A percentile compares a stretch with the other conserved stretches of the same genome.
phyloP scores from a whole-genome alignment of 176 grass and related monocot genomes.

The Thalia dealbata region DNA sequence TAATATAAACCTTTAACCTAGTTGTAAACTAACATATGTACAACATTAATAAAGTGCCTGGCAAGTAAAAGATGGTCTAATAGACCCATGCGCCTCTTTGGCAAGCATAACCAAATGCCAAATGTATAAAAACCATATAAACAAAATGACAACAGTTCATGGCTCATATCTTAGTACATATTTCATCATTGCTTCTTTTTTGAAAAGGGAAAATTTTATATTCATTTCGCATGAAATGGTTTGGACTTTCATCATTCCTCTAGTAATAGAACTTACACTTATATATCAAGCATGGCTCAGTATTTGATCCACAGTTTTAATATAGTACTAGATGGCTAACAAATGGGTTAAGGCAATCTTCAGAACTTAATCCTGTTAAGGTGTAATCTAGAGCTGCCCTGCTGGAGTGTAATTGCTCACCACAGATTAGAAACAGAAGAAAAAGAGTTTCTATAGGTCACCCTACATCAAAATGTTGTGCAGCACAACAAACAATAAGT shows the following conservation, averaged over 20 bases:
- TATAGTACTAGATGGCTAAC: background rate
- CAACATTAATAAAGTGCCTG: background rate
- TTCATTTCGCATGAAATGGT: too few species aligned
- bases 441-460: too few species aligned
- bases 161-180: background rate
- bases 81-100: background rate
- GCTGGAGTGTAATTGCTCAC: background rate
- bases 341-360: background rate
- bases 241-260: background rate
- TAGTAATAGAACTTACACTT: background rate
- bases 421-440: background rate
- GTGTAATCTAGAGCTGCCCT: background rate
- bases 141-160: background rate
- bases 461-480: background rate
- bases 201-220: too few species aligned
- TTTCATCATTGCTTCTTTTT: background rate
- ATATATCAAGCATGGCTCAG: background rate
- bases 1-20: background rate
- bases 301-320: background rate
- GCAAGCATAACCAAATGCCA: background rate
- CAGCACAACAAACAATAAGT: constrained; percentile 6
- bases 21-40: background rate
- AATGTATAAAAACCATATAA: background rate
- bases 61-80: background rate
- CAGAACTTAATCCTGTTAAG: background rate